Conservation (phyloP, 768 basidiomycete genomes). For the Agrocybe praecox region DNA sequence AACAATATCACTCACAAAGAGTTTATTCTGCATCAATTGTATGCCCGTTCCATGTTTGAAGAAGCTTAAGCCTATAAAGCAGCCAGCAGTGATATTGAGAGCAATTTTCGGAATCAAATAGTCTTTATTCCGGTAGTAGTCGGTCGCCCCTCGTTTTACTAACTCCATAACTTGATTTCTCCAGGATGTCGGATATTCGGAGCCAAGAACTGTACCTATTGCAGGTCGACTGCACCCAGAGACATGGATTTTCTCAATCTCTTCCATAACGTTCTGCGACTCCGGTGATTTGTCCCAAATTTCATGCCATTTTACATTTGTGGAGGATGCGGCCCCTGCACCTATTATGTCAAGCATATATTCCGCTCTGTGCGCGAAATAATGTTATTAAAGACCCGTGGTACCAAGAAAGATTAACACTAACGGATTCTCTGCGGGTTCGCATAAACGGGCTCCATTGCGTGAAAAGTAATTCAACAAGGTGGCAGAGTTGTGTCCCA, state of each 20-base stretch:
- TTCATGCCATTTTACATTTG: constrained; percentile 51
- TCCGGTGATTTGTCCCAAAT: constrained; percentile 58
- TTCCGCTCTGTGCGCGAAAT: constrained; percentile 42
- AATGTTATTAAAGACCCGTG: background rate
- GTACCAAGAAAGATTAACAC: constrained; percentile 7
- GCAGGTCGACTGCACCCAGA: constrained; percentile 45
- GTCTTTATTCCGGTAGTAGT: constrained; percentile 56
- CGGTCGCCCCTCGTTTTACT: constrained; percentile 41
- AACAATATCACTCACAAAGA: constrained; percentile 46
- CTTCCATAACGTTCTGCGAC: constrained; percentile 25
- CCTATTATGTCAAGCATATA: constrained; percentile 75
- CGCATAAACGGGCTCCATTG: constrained; percentile 65
- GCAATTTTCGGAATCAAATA: constrained; percentile 60
- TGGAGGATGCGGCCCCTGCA: constrained; percentile 66
- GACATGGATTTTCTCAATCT: constrained; percentile 47
- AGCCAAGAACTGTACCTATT: constrained; percentile 35
- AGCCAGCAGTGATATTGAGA: constrained; percentile 51
- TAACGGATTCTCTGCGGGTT: constrained; percentile 71
- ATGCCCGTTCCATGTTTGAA: constrained; percentile 51
- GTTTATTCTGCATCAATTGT: constrained; percentile 62
- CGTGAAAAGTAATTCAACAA: constrained; percentile 73
- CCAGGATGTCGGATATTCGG: constrained; percentile 57
- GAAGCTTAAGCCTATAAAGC: constrained; percentile 65
- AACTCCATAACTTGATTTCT: constrained; percentile 44
- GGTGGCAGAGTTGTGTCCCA: constrained; percentile 63